Conservation (phyloP, 1,284 basidiomycete genomes). For the Cerioporus squamosus region DNA sequence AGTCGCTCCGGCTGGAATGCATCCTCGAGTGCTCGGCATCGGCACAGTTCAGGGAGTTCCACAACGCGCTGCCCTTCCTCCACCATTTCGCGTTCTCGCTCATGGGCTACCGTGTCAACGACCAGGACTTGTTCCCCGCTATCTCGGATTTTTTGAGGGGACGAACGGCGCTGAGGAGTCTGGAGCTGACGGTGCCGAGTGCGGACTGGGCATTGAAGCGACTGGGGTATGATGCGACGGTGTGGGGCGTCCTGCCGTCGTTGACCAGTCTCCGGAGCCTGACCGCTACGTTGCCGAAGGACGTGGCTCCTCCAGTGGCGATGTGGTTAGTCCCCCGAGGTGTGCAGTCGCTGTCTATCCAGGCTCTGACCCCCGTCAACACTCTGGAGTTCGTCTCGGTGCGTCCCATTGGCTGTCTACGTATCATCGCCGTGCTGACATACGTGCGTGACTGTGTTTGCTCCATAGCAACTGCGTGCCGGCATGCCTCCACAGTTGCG, state of each 20-base stretch:
- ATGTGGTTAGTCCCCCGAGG: constrained; percentile 69
- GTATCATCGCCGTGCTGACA: neutral
- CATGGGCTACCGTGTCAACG: constrained; percentile 50
- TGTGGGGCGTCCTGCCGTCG: constrained; percentile 72
- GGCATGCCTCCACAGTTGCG: constrained; percentile 59
- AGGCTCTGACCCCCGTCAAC: constrained; percentile 42
- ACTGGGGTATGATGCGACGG: constrained; percentile 67
- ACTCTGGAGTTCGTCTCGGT: constrained; percentile 37
- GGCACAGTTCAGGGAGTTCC: constrained; percentile 50
- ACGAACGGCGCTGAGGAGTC: constrained; percentile 53
- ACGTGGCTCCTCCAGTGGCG: constrained; percentile 64
- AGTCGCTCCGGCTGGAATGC: constrained; percentile 59
- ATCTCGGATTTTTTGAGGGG: constrained; percentile 68
- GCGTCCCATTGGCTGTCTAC: constrained; percentile 4
- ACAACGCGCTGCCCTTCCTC: constrained; percentile 57
- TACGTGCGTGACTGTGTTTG: no score
- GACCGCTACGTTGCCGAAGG: constrained; percentile 64
- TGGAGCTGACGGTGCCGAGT: constrained; percentile 56
- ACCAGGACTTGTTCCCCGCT: constrained; percentile 68
- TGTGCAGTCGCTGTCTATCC: constrained; percentile 56
- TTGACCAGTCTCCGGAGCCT: constrained; percentile 53
- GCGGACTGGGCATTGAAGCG: constrained; percentile 48
- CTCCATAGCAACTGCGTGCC: constrained; percentile 56
- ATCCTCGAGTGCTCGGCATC: constrained; percentile 54
- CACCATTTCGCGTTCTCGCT: constrained; percentile 64